phyloP scores from a whole-genome alignment of 257 asterid genomes.

The Nicotiana undulata region DNA sequence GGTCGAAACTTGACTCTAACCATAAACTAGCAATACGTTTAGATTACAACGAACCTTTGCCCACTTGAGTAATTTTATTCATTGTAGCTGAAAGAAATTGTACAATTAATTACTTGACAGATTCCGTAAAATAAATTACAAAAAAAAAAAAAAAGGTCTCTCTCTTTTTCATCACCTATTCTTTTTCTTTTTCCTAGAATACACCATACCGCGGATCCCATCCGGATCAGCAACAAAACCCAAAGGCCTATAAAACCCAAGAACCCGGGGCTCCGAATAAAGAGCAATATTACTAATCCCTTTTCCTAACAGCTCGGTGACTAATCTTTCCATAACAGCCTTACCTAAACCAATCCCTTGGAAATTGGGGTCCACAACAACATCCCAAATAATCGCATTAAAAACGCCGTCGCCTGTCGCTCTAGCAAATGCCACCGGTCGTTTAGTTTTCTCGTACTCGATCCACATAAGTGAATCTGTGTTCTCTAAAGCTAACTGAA shows the following conservation, averaged over 20 bases:
- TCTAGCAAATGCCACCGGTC: constrained; percentile 93
- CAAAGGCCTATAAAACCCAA: constrained; percentile 86
- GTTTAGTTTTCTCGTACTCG: constrained; percentile 50
- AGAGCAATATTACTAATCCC: constrained; percentile 73
- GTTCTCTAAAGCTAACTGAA: constrained; percentile 78
- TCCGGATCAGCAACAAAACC: constrained; percentile 92
- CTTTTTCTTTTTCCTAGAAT: constrained; percentile 48
- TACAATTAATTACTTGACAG: not conserved
- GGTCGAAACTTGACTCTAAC: too few relatives aligned
- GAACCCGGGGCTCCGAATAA: constrained; percentile 95
- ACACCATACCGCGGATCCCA: constrained; percentile 93
- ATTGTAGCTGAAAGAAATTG: too few relatives aligned
- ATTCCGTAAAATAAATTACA: not conserved
- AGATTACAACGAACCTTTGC: too few relatives aligned
- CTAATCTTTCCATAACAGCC: constrained; percentile 87
- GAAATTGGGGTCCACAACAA: constrained; percentile 90
- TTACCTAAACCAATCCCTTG: constrained; percentile 92
- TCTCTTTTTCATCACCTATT: constrained; percentile 3
- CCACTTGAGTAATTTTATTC: too few relatives aligned
- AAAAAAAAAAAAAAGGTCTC: not conserved
- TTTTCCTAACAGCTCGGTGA: constrained; percentile 49
- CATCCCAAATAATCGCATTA: constrained; percentile 92
- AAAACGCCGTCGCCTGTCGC: constrained; percentile 97
- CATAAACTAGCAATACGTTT: too few relatives aligned
- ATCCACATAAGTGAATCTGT: constrained; percentile 80